Percentiles rank a stretch among this genome's conserved stretches.
phyloP scores from a whole-genome alignment of 129 eudicot genomes.

The Chrysanthemum makinoi region DNA sequence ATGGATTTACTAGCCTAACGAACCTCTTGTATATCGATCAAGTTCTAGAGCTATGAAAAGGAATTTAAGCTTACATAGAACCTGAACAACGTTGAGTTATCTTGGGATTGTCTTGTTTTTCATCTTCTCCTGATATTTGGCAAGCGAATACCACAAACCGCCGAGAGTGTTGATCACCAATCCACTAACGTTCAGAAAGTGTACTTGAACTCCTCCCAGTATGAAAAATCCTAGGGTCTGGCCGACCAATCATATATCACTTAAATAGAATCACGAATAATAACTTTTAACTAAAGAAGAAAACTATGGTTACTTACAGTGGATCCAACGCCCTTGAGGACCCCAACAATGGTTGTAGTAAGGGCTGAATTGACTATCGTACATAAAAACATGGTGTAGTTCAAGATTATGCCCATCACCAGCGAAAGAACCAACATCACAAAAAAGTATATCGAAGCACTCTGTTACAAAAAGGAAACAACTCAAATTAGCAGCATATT shows the following conservation, averaged over 20 bases:
- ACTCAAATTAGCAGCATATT: slow-evolving; percentile 7
- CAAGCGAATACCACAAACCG: slow-evolving; percentile 89
- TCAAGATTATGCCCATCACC: slow-evolving; percentile 94
- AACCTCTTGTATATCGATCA: slow-evolving; percentile 9
- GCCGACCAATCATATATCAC: slow-evolving; percentile 17
- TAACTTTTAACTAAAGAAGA: background rate
- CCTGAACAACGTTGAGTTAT: slow-evolving; percentile 4
- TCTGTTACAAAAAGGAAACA: slow-evolving; percentile 46
- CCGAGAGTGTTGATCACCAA: slow-evolving; percentile 87
- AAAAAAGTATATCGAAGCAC: slow-evolving; percentile 60
- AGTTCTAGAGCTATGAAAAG: slow-evolving; percentile 5
- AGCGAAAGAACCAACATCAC: slow-evolving; percentile 69
- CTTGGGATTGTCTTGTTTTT: slow-evolving; percentile 27
- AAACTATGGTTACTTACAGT: slow-evolving; percentile 55
- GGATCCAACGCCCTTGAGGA: slow-evolving; percentile 98
- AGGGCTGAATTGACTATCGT: slow-evolving; percentile 97
- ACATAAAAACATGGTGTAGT: slow-evolving; percentile 97
- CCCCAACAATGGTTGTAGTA: slow-evolving; percentile 96
- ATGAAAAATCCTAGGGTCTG: slow-evolving; percentile 86
- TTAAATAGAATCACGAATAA: background rate
- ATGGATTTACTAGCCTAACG: slow-evolving; percentile 9
- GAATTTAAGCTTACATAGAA: slow-evolving; percentile 9
- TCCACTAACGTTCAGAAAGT: slow-evolving; percentile 75
- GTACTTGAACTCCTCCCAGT: slow-evolving; percentile 91
- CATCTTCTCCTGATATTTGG: slow-evolving; percentile 79